phyloP scores from a whole-genome alignment of 768 basidiomycete genomes.

The Cyclocybe aegerita region DNA sequence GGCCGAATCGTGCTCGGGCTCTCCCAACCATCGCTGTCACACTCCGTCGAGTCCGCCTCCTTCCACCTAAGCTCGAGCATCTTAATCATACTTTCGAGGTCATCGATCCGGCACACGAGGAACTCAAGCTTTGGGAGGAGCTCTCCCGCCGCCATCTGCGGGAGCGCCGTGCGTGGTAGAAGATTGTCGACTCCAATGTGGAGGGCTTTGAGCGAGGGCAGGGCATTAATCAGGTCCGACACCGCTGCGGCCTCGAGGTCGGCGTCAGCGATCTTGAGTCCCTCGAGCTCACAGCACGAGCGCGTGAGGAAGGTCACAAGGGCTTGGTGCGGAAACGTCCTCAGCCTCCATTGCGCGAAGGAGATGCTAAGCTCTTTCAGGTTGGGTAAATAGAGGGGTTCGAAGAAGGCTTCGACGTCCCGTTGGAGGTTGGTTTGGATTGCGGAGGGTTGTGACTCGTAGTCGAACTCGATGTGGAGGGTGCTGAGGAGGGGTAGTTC shows the following conservation, averaged over 20 bases:
- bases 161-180: neutral
- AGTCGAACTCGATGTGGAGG: too few species aligned
- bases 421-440: too few species aligned
- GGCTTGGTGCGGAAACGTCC: neutral
- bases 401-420: neutral
- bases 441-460: too few species aligned
- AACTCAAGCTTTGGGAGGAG: constrained; percentile 1
- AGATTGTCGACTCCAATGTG: constrained; percentile 1
- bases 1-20: neutral
- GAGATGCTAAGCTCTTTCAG: constrained; percentile 3
- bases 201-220: constrained; percentile 2
- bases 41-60: too few species aligned
- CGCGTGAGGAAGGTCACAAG: constrained; percentile 3
- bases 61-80: neutral
- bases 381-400: neutral
- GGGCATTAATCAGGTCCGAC: neutral
- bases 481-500: neutral
- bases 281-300: constrained; percentile 2
- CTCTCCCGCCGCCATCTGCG: neutral
- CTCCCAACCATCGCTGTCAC: neutral
- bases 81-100: neutral
- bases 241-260: neutral
- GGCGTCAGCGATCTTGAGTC: constrained; percentile 1
- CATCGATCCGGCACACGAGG: constrained; percentile 1
- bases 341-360: neutral